phyloP scores from a whole-genome alignment of 1,284 basidiomycete genomes.

The Filobasidium uniguttulatum region DNA sequence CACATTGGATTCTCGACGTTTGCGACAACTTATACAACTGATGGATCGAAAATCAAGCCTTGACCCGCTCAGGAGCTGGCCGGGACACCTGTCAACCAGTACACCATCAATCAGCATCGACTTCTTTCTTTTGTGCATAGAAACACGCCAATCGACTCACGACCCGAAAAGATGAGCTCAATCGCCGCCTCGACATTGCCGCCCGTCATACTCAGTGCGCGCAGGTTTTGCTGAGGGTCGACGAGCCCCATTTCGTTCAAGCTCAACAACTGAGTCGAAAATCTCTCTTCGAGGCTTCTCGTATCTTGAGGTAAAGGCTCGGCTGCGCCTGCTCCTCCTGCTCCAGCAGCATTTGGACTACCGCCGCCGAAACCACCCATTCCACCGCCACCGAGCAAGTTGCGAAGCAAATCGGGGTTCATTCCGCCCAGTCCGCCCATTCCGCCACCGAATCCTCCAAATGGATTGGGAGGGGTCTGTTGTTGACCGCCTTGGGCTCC shows the following conservation, averaged over 20 bases:
- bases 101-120: neutral
- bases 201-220: conserved; percentile 69
- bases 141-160: conserved; percentile 40
- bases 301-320: conserved; percentile 42
- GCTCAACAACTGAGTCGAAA: conserved; percentile 58
- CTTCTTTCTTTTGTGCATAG: neutral
- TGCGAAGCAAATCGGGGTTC: conserved; percentile 7
- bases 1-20: no score
- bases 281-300: conserved; percentile 70
- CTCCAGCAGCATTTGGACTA: conserved; percentile 14
- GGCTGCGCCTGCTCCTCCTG: conserved; percentile 17
- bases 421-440: conserved; percentile 13
- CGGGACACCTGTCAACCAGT: neutral
- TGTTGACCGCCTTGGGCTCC: no score
- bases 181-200: conserved; percentile 81
- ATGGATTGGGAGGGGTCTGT: conserved; percentile 21
- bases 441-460: conserved; percentile 33
- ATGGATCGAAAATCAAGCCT: no score
- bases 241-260: conserved; percentile 51
- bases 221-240: conserved; percentile 75
- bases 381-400: conserved; percentile 20
- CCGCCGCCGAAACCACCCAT: conserved; percentile 13
- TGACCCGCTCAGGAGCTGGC: no score
- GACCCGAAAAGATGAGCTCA: conserved; percentile 73
- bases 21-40: no score